phyloP scores from a whole-genome alignment of 2,329 filamentous ascomycete genomes.

The Torrubiella hemipterigena region DNA sequence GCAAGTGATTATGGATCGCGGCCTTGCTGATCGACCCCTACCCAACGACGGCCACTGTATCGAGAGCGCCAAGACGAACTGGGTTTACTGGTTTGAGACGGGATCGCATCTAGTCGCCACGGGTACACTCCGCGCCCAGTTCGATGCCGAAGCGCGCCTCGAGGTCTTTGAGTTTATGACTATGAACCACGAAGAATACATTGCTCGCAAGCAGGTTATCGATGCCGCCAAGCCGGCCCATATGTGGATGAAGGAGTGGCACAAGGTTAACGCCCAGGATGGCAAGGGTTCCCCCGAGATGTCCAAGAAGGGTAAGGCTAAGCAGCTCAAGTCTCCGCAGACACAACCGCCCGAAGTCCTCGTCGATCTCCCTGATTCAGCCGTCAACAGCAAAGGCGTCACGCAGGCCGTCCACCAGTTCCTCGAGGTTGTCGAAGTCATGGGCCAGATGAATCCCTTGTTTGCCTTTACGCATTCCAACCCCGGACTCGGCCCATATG shows the following conservation, averaged over 20 bases:
- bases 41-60: constrained; percentile 59
- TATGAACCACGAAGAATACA: constrained; percentile 66
- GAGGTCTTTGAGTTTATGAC: constrained; percentile 77
- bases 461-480: constrained; percentile 47
- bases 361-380: constrained; percentile 46
- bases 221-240: constrained; percentile 50
- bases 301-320: constrained; percentile 53
- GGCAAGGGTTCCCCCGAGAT: constrained; percentile 51
- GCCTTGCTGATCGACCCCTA: constrained; percentile 40
- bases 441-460: constrained; percentile 54
- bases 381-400: constrained; percentile 46
- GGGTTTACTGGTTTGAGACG: constrained; percentile 83
- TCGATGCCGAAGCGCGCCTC: constrained; percentile 68
- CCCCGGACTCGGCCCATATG: constrained; percentile 41
- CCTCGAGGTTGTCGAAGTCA: constrained; percentile 55
- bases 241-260: constrained; percentile 55
- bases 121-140: constrained; percentile 68
- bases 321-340: constrained; percentile 46
- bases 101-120: constrained; percentile 67
- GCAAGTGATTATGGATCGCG: constrained; percentile 71
- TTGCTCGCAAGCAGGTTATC: constrained; percentile 57
- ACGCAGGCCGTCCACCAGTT: constrained; percentile 51
- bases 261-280: constrained; percentile 43
- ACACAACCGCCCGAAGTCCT: constrained; percentile 44
- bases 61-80: constrained; percentile 62